phyloP scores from a whole-genome alignment of 495 filamentous ascomycete genomes.

The Umbilicaria muhlenbergii region DNA sequence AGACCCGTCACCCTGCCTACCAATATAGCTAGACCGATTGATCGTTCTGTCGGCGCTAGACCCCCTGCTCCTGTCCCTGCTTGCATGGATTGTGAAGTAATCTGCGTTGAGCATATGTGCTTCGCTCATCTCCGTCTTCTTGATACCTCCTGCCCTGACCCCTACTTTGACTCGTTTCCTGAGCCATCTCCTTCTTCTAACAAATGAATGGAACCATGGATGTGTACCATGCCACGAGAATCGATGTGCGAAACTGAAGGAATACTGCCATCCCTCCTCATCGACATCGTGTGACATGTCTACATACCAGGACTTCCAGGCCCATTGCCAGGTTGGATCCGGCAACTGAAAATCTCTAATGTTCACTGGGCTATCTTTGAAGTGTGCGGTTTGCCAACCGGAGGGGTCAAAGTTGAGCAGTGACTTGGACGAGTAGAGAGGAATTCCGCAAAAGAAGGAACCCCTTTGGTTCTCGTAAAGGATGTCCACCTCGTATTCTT shows the following conservation, averaged over 20 bases:
- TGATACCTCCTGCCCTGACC: conserved; percentile 16
- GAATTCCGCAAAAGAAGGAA: conserved; percentile 73
- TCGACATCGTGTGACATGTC: conserved; percentile 82
- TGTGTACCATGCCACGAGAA: conserved; percentile 87
- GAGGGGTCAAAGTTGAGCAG: conserved; percentile 76
- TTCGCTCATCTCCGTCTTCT: conserved; percentile 23
- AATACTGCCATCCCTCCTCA: conserved; percentile 92
- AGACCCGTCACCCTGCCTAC: conserved; percentile 14
- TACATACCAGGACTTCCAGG: conserved; percentile 85
- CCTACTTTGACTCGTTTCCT: conserved; percentile 57
- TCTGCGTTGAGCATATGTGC: conserved; percentile 59
- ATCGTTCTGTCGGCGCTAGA: conserved; percentile 19
- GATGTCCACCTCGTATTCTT: conserved; percentile 52
- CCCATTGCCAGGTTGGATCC: conserved; percentile 94
- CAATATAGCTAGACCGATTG: conserved; percentile 16
- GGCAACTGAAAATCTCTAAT: conserved; percentile 85
- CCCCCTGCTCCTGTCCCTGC: conserved; percentile 22
- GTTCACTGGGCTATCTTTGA: conserved; percentile 62
- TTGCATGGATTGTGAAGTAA: conserved; percentile 70
- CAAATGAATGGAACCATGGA: conserved; percentile 86
- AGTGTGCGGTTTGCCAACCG: conserved; percentile 66
- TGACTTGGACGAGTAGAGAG: conserved; percentile 72
- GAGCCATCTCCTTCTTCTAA: conserved; percentile 77
- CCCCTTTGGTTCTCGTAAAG: conserved; percentile 91
- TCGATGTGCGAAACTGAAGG: conserved; percentile 59